Base-by-base conservation (phyloP, 306 rosid genomes). In the Fagus crenata region DNA sequence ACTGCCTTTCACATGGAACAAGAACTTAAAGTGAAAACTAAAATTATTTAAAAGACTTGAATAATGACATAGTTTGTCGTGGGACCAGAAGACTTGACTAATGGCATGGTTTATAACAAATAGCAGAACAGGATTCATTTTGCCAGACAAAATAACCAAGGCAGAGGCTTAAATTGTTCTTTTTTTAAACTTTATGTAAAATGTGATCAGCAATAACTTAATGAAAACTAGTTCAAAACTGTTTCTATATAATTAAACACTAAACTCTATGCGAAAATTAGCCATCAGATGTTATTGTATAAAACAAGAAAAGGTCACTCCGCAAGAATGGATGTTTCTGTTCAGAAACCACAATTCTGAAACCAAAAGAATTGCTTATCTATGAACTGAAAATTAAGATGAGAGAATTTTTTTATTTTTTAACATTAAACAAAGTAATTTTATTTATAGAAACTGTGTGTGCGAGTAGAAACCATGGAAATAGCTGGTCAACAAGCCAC, bases 11-110 rank as follows among this genome's bases (percentile, higher is more conserved):
- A 56, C 75, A 58, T 28, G 36, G 18, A 28, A 41, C 69, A 32
- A 61, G 54, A 67, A 42, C 63, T 55, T 72, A 36, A 76, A 77
- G 71, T n/a, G 74, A 18, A 13, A 71, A 67, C 22, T 22, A 49
- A 69, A 85, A 71, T 33, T 65, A 43, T 18, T 14, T 22, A 71
- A 3, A 28, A 22, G 51, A 35, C 40, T 60, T 32, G 15, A 60
- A 1, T n/a, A 37, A 17, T 65, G 46, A 3, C 28, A 65, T 37
- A 15, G 18, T 65, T 65, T 37, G 8, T 65, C 49, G 17, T 0
- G 8, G 49, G n/a, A 46, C 13, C 51, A 72, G 5, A 32, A 32
- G 55, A 39, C 31, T 39, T 39, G 0, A 65, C 13, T 28, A 37
- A 39, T 0, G 49, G 0, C 6, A 39, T 14, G 6, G 6, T 65